Conservation (phyloP, 345 rosid species). For the Microcos paniculata region DNA sequence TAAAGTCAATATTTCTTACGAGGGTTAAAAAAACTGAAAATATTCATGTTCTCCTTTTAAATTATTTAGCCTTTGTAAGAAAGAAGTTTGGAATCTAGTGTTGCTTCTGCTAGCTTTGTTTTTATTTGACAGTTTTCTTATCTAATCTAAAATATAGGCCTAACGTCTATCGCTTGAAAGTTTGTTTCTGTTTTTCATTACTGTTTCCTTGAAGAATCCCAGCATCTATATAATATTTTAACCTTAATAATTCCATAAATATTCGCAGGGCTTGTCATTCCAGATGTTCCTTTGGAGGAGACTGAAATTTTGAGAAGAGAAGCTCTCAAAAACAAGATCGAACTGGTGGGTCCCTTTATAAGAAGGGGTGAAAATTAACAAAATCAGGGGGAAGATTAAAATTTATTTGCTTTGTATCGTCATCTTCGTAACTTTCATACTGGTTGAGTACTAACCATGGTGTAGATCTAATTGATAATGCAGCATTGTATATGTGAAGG, state of each 20-base stretch:
- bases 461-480: not conserved
- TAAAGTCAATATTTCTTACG: not conserved
- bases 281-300: slow-evolving; percentile 97
- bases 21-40: too few relatives aligned
- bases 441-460: too few relatives aligned
- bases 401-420: not conserved
- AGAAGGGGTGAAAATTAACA: not conserved
- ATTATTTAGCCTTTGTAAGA: not conserved
- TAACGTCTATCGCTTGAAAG: not conserved
- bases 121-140: not conserved
- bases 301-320: slow-evolving; percentile 68
- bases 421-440: not conserved
- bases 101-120: not conserved
- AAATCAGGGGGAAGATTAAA: not conserved
- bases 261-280: slow-evolving; percentile 80
- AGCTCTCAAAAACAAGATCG: slow-evolving; percentile 73
- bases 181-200: not conserved
- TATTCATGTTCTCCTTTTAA: not conserved
- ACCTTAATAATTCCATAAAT: not conserved
- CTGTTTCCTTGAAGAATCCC: not conserved
- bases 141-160: not conserved
- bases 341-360: slow-evolving; percentile 45
- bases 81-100: not conserved
- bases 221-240: not conserved
- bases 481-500: not conserved